Evolutionary conservation across 306 rosid genomes (phyloP).

Genomic region (Castanea sativa): DNA sequence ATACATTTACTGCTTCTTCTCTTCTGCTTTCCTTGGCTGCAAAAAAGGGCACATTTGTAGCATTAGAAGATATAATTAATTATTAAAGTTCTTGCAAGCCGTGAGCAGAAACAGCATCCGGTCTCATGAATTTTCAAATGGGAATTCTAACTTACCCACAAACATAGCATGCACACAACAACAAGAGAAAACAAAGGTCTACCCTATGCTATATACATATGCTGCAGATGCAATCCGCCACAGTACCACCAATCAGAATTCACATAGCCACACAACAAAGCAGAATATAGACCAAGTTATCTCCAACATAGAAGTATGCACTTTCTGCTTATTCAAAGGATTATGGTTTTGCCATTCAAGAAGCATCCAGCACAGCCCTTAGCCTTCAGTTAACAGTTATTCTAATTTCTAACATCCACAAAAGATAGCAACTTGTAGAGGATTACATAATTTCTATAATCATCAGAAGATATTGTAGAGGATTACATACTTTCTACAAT

Average conservation of each 20-base stretch:
- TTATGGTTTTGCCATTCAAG: not conserved
- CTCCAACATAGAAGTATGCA: not conserved
- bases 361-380: not conserved
- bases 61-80: not conserved
- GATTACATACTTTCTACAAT: no score
- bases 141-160: not conserved
- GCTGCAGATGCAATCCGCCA: not conserved
- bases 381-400: not conserved
- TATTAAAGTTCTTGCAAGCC: not conserved
- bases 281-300: not conserved
- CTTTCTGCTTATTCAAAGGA: not conserved
- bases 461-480: no score
- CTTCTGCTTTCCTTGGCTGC: conserved; percentile 94
- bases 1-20: conserved; percentile 58
- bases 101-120: not conserved
- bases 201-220: not conserved
- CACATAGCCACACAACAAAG: not conserved
- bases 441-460: no score
- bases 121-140: not conserved
- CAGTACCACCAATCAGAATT: not conserved
- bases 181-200: not conserved
- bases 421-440: no score
- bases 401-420: not conserved
- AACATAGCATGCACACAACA: not conserved
- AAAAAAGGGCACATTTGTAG: conserved; percentile 23